Evolutionary conservation across 2,329 filamentous ascomycete species (phyloP).

Genomic region (Didymella sp.): DNA sequence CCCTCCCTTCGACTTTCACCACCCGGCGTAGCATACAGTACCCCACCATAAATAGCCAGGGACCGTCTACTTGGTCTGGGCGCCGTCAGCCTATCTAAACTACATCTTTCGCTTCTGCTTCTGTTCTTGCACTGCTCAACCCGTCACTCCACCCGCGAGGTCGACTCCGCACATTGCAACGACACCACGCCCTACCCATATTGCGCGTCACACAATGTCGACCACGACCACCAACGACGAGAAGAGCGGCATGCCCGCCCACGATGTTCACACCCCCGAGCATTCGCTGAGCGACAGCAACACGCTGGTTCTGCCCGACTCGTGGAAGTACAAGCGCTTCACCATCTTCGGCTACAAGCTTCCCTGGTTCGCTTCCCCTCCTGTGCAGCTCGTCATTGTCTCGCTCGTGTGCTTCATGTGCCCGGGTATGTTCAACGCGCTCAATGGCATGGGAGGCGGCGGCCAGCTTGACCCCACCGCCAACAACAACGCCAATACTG

Average conservation of each 20-base stretch:
- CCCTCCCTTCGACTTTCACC: conserved; percentile 11
- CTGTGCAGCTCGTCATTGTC: conserved; percentile 57
- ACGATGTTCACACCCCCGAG: conserved; percentile 39
- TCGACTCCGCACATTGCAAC: conserved; percentile 10
- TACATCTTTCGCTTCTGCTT: conserved; percentile 17
- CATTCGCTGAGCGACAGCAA: conserved; percentile 43
- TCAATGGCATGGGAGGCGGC: conserved; percentile 60
- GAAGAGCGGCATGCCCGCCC: conserved; percentile 28
- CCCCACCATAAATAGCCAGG: conserved; percentile 17
- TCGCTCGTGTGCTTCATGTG: conserved; percentile 62
- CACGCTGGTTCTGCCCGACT: conserved; percentile 48
- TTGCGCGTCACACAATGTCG: conserved; percentile 33
- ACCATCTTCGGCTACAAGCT: conserved; percentile 52
- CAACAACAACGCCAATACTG: conserved; percentile 72
- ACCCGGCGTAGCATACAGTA: not conserved
- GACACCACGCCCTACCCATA: not conserved
- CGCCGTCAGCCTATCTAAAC: conserved; percentile 20
- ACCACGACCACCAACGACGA: conserved; percentile 30
- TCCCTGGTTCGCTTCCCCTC: conserved; percentile 59
- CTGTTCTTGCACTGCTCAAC: conserved; percentile 9
- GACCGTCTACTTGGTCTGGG: conserved; percentile 16
- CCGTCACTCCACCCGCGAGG: conserved; percentile 9
- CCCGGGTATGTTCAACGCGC: conserved; percentile 62
- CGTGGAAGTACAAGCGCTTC: conserved; percentile 57
- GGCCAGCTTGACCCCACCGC: conserved; percentile 59